Evolutionary conservation across 352 stramenopile genomes (phyloP).

Genomic region (Plasmopara halstedii): DNA sequence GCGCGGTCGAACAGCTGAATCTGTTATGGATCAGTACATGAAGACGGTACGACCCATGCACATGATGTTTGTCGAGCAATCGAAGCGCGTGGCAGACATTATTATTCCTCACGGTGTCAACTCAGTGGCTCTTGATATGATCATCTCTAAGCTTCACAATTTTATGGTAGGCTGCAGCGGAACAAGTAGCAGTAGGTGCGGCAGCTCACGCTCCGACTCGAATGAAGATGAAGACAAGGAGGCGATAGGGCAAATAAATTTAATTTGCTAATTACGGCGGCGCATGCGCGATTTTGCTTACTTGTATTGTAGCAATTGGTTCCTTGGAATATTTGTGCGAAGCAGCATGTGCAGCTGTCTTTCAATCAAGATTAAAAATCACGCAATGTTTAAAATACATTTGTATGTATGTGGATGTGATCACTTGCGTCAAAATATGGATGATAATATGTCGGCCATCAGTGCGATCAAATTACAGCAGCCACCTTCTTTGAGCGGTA

Average conservation of each 20-base stretch:
- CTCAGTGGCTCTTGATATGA: constrained; percentile 90
- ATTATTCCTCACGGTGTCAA: constrained; percentile 94
- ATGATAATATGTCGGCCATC: no score
- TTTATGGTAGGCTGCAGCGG: constrained; percentile 40
- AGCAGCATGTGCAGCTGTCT: no score
- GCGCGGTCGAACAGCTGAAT: constrained; percentile 88
- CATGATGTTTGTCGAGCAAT: constrained; percentile 96
- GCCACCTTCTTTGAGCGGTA: no score
- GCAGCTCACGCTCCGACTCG: constrained; percentile 43
- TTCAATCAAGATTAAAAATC: no score
- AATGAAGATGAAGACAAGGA: constrained; percentile 19
- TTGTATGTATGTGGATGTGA: no score
- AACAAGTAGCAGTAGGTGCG: constrained; percentile 32
- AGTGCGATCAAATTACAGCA: no score
- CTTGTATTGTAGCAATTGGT: no score
- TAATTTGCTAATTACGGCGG: constrained; percentile 16
- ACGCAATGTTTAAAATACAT: no score
- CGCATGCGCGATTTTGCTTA: no score
- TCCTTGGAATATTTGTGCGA: no score
- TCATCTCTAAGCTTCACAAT: constrained; percentile 85
- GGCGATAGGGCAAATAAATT: constrained; percentile 2
- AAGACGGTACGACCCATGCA: constrained; percentile 98
- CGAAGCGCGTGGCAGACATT: constrained; percentile 92
- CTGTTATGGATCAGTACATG: constrained; percentile 96
- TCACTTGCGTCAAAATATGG: no score